Conservation (phyloP, 371 early-diverging fungal genomes). For the Fennellomyces sp. region DNA sequence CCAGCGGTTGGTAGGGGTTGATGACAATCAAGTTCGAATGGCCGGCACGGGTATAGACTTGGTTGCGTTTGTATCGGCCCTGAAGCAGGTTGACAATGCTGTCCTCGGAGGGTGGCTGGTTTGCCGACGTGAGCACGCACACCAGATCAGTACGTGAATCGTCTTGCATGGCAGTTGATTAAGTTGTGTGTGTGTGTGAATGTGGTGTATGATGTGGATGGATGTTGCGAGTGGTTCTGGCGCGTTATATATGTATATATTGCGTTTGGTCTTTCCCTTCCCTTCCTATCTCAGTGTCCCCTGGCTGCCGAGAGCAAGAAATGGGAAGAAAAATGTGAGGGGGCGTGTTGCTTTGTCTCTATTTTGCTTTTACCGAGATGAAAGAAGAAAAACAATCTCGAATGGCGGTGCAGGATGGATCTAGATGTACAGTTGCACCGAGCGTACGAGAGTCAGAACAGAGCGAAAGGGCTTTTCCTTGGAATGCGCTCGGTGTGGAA, state of each 20-base stretch:
- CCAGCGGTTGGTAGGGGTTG: conserved; percentile 60
- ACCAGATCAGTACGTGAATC: conserved; percentile 51
- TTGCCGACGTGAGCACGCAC: conserved; percentile 32
- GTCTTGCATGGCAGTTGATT: conserved; percentile 42
- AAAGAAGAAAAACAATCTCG: background rate
- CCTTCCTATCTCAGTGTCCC: too few relatives aligned
- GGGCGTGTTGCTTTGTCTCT: background rate
- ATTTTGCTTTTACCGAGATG: background rate
- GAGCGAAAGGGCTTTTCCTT: background rate
- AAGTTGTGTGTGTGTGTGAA: background rate
- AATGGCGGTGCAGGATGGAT: background rate
- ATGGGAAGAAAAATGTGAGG: background rate
- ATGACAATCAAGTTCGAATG: conserved; percentile 60
- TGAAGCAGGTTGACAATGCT: conserved; percentile 57
- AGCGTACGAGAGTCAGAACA: background rate
- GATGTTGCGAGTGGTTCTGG: background rate
- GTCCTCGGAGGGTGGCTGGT: conserved; percentile 57
- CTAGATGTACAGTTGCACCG: conserved; percentile 1
- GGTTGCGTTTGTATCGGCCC: conserved; percentile 56
- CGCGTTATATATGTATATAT: too few relatives aligned
- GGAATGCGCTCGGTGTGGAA: background rate
- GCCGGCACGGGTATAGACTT: conserved; percentile 64
- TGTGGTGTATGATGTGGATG: background rate
- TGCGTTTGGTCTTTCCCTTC: too few relatives aligned
- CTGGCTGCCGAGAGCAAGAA: background rate